Percentiles rank a stretch among this genome's conserved stretches.
These are phyloP conservation scores for Talaromyces sp. DNA, from an alignment of 2,329 filamentous ascomycete genomes.

Conservation along the genomic window DNA sequence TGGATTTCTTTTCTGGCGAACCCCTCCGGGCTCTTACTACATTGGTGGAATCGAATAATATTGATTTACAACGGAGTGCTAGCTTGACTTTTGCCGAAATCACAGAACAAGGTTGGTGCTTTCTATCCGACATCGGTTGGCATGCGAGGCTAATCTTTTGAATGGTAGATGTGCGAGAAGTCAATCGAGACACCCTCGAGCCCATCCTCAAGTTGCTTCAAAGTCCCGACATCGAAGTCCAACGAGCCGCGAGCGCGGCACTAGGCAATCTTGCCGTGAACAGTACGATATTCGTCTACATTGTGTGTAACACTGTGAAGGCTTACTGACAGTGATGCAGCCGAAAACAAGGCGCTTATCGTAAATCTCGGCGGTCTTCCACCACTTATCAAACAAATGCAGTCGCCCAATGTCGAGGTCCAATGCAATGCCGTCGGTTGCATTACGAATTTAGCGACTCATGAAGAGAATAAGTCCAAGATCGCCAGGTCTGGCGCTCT, in stretches of 20 bases:
- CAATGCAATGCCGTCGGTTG: conserved; percentile 99
- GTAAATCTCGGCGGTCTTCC: conserved; percentile 86
- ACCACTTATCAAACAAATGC: conserved; percentile 96
- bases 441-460: conserved; percentile 96
- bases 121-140: not conserved
- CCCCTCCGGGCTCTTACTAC: conserved; percentile 91
- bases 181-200: conserved; percentile 90
- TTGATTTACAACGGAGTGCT: conserved; percentile 93
- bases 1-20: conserved; percentile 98
- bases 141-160: not conserved
- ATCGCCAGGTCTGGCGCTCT: conserved; percentile 93
- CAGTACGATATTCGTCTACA: conserved; percentile 57
- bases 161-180: conserved; percentile 81
- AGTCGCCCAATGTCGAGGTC: conserved; percentile 94
- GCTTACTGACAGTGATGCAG: conserved; percentile 55
- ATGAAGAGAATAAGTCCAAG: conserved; percentile 99
- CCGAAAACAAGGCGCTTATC: conserved; percentile 96
- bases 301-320: not conserved
- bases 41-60: conserved; percentile 96
- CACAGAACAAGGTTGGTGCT: conserved; percentile 77
- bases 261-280: conserved; percentile 96
- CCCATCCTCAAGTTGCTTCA: conserved; percentile 94
- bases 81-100: conserved; percentile 99
- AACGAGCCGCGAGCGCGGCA: conserved; percentile 91
- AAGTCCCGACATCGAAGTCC: conserved; percentile 93